phyloP scores from a whole-genome alignment of 176 grass and related monocot species.

The Musa schizocarpa region DNA sequence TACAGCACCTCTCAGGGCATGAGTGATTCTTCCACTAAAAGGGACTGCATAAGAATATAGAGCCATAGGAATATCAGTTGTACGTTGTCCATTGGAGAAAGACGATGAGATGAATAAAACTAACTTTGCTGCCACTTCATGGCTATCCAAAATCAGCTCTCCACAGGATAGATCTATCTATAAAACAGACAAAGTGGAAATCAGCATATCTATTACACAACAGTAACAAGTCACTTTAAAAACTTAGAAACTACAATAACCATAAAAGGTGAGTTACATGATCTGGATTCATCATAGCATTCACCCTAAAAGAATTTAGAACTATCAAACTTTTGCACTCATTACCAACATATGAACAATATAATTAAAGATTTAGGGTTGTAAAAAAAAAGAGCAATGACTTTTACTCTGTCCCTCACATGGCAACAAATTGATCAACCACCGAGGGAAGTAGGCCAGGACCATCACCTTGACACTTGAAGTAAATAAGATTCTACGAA shows the following conservation, averaged over 20 bases:
- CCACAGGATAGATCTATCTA: conserved; percentile 54
- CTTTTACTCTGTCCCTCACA: background rate
- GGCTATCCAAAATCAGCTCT: conserved; percentile 65
- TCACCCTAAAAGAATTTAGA: background rate
- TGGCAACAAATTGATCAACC: background rate
- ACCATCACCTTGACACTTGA: background rate
- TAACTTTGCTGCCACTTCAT: conserved; percentile 49
- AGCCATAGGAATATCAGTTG: conserved; percentile 43
- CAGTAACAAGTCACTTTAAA: background rate
- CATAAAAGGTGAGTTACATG: background rate
- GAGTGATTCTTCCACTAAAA: conserved; percentile 50
- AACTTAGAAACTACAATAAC: background rate
- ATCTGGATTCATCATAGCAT: background rate
- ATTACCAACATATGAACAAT: background rate
- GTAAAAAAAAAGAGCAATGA: background rate
- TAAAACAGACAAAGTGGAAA: conserved; percentile 21
- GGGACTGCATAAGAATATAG: conserved; percentile 65
- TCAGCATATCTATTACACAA: background rate
- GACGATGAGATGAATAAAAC: conserved; percentile 55
- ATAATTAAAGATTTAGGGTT: no score
- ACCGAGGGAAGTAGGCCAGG: background rate
- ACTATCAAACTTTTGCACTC: background rate
- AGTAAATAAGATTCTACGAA: background rate
- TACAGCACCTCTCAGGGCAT: conserved; percentile 40
- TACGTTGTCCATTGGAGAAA: conserved; percentile 39